These are phyloP conservation scores for Chaetothyriales sp. DNA, from an alignment of 2,329 filamentous ascomycete species.

Conservation along the genomic window DNA sequence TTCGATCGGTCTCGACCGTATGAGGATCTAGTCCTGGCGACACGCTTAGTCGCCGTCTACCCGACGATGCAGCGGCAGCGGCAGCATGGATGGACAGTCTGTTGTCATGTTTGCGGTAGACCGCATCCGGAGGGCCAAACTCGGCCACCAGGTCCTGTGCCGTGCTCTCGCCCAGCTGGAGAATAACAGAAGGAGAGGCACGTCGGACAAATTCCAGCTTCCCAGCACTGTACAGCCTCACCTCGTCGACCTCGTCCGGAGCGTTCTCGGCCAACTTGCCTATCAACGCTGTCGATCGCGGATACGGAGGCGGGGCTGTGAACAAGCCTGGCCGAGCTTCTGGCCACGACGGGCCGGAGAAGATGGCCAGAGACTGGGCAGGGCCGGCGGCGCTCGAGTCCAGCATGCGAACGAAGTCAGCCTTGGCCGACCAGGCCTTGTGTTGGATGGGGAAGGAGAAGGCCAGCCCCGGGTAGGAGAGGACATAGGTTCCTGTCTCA, in stretches of 20 bases:
- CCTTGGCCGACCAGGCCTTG: conserved; percentile 55
- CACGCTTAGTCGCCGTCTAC: conserved; percentile 20
- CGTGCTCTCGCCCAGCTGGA: conserved; percentile 70
- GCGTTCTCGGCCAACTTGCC: conserved; percentile 60
- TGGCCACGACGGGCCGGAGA: conserved; percentile 79
- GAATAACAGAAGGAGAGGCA: conserved; percentile 50
- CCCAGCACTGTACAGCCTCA: conserved; percentile 64
- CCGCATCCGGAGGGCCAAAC: conserved; percentile 81
- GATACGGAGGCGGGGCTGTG: conserved; percentile 55
- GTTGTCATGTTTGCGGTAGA: conserved; percentile 81
- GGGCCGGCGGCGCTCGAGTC: conserved; percentile 62
- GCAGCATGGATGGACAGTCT: conserved; percentile 64
- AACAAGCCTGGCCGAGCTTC: conserved; percentile 65
- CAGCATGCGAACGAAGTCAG: conserved; percentile 73
- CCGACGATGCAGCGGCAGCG: conserved; percentile 40
- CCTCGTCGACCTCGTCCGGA: conserved; percentile 76
- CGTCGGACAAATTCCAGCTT: conserved; percentile 63
- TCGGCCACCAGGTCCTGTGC: conserved; percentile 84
- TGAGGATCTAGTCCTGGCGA: conserved; percentile 25
- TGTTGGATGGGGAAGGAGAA: conserved; percentile 73
- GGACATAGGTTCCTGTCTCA: conserved; percentile 59
- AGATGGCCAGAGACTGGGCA: conserved; percentile 78
- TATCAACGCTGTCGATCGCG: conserved; percentile 54
- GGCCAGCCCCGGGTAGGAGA: conserved; percentile 88
- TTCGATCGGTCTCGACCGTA: conserved; percentile 56